Conservation (phyloP, 192 early-diverging fungal genomes). For the Coemansia reversa region DNA sequence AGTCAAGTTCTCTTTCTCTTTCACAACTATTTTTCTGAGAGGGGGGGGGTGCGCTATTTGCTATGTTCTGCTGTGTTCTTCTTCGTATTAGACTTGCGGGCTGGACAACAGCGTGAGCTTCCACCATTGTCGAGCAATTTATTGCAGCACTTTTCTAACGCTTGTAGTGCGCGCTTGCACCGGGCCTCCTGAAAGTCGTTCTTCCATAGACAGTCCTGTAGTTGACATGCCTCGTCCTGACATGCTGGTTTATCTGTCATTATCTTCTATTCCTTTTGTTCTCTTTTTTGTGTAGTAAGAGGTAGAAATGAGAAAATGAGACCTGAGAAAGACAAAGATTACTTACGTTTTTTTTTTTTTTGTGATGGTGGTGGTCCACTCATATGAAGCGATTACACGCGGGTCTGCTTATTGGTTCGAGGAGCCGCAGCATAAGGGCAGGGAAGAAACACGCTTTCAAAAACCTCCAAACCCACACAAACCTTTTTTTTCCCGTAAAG, state of each 20-base stretch:
- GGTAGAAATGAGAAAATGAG: background rate
- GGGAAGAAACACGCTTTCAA: no score
- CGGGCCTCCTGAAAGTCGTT: slow-evolving; percentile 50
- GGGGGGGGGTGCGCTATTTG: background rate
- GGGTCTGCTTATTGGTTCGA: no score
- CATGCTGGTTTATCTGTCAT: slow-evolving; percentile 40
- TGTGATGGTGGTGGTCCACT: background rate
- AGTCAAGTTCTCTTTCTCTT: background rate
- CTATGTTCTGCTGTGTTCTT: background rate
- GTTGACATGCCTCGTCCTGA: slow-evolving; percentile 43
- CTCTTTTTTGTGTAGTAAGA: background rate
- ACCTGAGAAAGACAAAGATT: background rate
- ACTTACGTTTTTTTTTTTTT: slow-evolving; percentile 15
- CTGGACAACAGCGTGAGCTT: slow-evolving; percentile 44
- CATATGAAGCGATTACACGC: no score
- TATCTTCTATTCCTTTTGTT: background rate
- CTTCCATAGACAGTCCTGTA: slow-evolving; percentile 49
- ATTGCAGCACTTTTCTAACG: slow-evolving; percentile 42
- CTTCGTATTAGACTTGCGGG: background rate
- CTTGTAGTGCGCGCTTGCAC: slow-evolving; percentile 29
- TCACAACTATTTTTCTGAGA: slow-evolving; percentile 1
- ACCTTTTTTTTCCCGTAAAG: no score
- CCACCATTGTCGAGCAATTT: slow-evolving; percentile 29
- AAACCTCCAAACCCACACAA: no score
- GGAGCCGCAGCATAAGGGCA: no score